Base-by-base conservation (phyloP, 768 basidiomycete genomes). In the Hericium alpestre region DNA sequence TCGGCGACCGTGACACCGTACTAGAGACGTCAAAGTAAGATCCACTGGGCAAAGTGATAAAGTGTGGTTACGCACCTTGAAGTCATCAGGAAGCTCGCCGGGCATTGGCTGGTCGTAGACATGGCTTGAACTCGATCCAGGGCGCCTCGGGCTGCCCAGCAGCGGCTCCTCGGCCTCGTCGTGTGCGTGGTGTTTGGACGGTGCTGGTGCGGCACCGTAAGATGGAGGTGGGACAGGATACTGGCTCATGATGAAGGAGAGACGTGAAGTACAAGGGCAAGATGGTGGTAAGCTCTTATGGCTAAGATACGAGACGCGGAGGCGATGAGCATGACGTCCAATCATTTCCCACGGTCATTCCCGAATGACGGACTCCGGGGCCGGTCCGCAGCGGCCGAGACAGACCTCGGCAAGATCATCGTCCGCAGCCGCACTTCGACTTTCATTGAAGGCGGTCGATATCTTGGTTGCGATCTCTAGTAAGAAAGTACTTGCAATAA, bases 51-150 rank as follows among this genome's bases (percentile, higher is more conserved):
- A 40, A 54, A 51, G 11, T 11, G 8, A 38, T n/a, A 15, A 9
- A 40, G n/a, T 32, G 48, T 38, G 52, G 5, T 23, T 2, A 65
- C 72, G 22, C 58, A 90, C 90, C 80, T 94, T 92, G 81, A 96
- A 96, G 70, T 96, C 94, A 65, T 95, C 93, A 0, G 90, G 91
- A 50, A 93, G 65, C 61, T 93, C 91, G 50, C 80, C 89, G 38
- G 72, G 73, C 25, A 72, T 75, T 5, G 90, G 84, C 63, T 93
- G 89, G 71, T 93, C 81, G 61, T 79, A 88, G 62, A 83, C 77
- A 58, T 77, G 18, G 22, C 49, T 74, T 2, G 64, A 60, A 55
- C 80, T 74, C 18, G 79, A 68, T 23, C 78, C 72, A 11, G 72
- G 68, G 23, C 58, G 62, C 23, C 66, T 53, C 23, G 18, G 20